Evolutionary conservation across 148 eudicot species (phyloP).

Genomic region (Heliosperma pusillum): DNA sequence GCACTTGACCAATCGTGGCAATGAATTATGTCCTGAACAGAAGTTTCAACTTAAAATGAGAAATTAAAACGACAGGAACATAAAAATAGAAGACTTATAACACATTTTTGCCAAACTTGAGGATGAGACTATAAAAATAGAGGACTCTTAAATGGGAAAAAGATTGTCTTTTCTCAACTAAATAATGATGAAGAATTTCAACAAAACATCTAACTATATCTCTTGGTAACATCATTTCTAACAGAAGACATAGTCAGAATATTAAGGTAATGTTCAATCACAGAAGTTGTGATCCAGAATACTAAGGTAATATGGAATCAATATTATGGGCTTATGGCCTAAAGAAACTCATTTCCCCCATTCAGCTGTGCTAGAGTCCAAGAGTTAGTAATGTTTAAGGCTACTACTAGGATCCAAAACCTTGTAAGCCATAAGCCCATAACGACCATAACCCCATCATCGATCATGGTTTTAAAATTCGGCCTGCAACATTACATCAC

Average conservation of each 20-base stretch:
- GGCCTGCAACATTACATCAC: too few relatives aligned
- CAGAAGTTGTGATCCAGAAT: neutral
- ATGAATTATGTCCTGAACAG: slow-evolving; percentile 86
- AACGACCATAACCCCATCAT: too few relatives aligned
- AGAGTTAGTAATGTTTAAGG: neutral
- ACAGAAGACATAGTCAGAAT: neutral
- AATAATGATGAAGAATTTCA: neutral
- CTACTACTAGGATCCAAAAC: neutral
- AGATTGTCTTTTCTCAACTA: neutral
- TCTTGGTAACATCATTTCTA: neutral
- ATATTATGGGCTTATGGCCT: neutral
- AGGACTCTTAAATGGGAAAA: neutral
- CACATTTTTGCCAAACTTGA: neutral
- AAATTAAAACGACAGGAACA: neutral
- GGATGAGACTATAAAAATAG: neutral
- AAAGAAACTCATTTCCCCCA: neutral
- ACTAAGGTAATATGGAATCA: neutral
- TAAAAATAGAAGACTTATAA: neutral
- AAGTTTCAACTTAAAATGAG: neutral
- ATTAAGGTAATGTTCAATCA: too few relatives aligned
- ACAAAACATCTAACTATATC: neutral
- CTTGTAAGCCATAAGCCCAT: neutral
- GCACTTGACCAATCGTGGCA: slow-evolving; percentile 99
- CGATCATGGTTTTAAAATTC: too few relatives aligned
- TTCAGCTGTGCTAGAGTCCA: neutral